Evolutionary conservation across 345 rosid species (phyloP), one percentile per base, ranked within the genome.

Genomic region (Melaleuca quinquenervia): DNA sequence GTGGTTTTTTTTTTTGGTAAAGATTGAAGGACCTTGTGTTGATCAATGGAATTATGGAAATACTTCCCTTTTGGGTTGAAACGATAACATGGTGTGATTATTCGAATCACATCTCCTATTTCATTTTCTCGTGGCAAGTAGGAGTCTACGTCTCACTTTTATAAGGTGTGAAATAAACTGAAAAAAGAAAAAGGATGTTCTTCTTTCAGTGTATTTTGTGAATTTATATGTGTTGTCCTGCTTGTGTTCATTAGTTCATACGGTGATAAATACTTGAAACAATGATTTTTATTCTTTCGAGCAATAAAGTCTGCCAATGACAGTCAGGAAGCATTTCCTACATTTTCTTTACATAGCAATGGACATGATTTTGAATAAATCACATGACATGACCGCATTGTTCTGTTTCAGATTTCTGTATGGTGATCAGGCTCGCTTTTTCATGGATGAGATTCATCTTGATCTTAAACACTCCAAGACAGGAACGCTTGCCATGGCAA

Each of bases 401-500:
- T 82, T 74, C 24, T 50, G 60, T 85, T 91, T 82, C 94, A 96
- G 98, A 82, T 97, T 91, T 90, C 90, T 96, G 2, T 94, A 94
- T 84, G 98, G 99, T 56, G 97, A 95, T 22, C 99, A 97, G 89
- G 99, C 98, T 87, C 98, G 97, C 6, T 97, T 97, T 88, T 95
- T 96, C 26, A 45, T 89, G 3, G 99, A 97, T 75, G 99, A 97
- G 93, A 94, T 94, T 89, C 95, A 93, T 92, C 94, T 89, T 41
- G 98, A 97, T 87, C 90, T 97, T 51, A 97, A 96, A 88, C 99
- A 97, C 90, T 88, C 92, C 21, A 95, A 93, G 93, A 94, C 90
- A 0, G 99, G 99, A 74, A 93, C 98, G 56, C 90, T 96, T 90
- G 96, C 99, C 54, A 97, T 97, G 99, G 98, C 99, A 83, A 96